Percentiles rank a stretch among this genome's conserved stretches.
phyloP scores from a whole-genome alignment of 768 basidiomycete species.

The Kwoniella botswanensis region DNA sequence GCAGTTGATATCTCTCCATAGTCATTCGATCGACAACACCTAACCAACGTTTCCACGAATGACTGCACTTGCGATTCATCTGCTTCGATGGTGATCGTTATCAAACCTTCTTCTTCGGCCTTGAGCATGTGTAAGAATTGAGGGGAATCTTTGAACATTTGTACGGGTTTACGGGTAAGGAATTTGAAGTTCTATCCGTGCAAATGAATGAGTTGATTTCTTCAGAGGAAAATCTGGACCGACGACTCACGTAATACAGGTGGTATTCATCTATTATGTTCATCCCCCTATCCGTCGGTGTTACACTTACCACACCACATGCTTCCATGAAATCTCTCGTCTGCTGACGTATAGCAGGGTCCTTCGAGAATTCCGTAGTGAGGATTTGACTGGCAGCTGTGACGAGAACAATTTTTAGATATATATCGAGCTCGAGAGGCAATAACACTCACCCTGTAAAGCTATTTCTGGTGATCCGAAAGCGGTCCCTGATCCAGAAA shows the following conservation, averaged over 20 bases:
- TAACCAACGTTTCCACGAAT: slow-evolving; percentile 75
- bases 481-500: slow-evolving; percentile 62
- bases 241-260: slow-evolving; percentile 60
- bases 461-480: slow-evolving; percentile 45
- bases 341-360: slow-evolving; percentile 80
- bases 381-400: slow-evolving; percentile 68
- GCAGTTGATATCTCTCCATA: slow-evolving; percentile 79
- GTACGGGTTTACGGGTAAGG: slow-evolving; percentile 75
- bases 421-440: background rate
- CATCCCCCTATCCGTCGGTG: slow-evolving; percentile 83
- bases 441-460: slow-evolving; percentile 42
- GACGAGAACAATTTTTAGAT: background rate
- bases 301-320: slow-evolving; percentile 75
- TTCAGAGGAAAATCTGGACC: background rate
- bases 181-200: slow-evolving; percentile 89
- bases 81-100: slow-evolving; percentile 71
- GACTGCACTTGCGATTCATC: slow-evolving; percentile 68
- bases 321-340: slow-evolving; percentile 76
- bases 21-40: slow-evolving; percentile 84
- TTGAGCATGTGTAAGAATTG: slow-evolving; percentile 89
- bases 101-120: slow-evolving; percentile 86
- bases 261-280: slow-evolving; percentile 62
- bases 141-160: slow-evolving; percentile 70
- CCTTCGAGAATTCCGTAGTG: slow-evolving; percentile 87
- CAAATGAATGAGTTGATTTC: slow-evolving; percentile 10